Percentiles rank a stretch among this genome's conserved stretches.
phyloP scores from a whole-genome alignment of 108 stramenopile genomes.

The Cylindrotheca fusiformis region DNA sequence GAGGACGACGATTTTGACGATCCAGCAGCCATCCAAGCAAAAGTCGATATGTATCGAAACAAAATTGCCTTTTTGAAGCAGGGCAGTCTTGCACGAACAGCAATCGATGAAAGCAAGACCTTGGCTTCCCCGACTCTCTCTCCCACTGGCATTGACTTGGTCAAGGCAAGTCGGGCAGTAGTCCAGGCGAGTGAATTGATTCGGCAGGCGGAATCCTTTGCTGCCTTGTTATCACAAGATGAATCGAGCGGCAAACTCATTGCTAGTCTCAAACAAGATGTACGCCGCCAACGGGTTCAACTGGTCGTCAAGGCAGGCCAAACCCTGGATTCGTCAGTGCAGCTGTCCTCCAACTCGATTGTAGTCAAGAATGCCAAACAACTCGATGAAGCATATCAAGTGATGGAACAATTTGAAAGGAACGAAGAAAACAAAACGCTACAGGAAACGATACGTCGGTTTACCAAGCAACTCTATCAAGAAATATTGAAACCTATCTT shows the following conservation, averaged over 20 bases:
- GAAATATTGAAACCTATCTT: slow-evolving; percentile 25
- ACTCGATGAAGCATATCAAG: slow-evolving; percentile 31
- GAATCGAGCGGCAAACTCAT: slow-evolving; percentile 28
- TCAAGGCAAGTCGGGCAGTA: slow-evolving; percentile 22
- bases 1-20: background rate
- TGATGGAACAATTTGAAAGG: slow-evolving; percentile 25
- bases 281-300: slow-evolving; percentile 44
- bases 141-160: slow-evolving; percentile 18
- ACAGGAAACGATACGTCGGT: slow-evolving; percentile 27
- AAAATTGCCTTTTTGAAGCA: slow-evolving; percentile 38
- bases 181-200: slow-evolving; percentile 24
- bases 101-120: slow-evolving; percentile 33
- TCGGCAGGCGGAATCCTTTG: slow-evolving; percentile 21
- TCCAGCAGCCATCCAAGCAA: background rate
- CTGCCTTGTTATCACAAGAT: background rate
- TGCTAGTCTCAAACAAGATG: slow-evolving; percentile 19
- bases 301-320: slow-evolving; percentile 28
- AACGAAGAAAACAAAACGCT: slow-evolving; percentile 9
- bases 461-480: slow-evolving; percentile 18
- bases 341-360: slow-evolving; percentile 21
- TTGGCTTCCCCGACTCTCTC: slow-evolving; percentile 16
- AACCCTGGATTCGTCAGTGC: slow-evolving; percentile 29
- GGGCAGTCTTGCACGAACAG: slow-evolving; percentile 42
- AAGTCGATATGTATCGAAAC: slow-evolving; percentile 14
- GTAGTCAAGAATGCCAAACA: slow-evolving; percentile 25